phyloP scores from a whole-genome alignment of 2,329 filamentous ascomycete genomes.

The Rachicladosporium sp. region DNA sequence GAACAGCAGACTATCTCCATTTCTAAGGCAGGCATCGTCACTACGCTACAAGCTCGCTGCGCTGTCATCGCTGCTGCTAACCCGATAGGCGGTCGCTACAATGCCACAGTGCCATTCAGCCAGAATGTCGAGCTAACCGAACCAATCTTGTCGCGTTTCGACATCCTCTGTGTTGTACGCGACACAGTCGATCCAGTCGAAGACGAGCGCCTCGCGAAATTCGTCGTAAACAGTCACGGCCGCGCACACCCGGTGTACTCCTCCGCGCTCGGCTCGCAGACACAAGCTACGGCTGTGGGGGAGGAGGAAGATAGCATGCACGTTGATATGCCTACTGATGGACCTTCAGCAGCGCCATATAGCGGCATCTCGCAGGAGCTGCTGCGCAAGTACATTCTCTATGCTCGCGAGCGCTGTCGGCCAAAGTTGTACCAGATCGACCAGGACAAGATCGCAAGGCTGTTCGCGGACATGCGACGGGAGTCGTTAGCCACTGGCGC shows the following conservation, averaged over 20 bases:
- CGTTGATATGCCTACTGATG: conserved; percentile 33
- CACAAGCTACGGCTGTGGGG: conserved; percentile 28
- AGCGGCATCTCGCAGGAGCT: conserved; percentile 83
- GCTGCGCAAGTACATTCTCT: conserved; percentile 91
- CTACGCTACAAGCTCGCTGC: conserved; percentile 87
- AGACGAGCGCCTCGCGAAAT: conserved; percentile 84
- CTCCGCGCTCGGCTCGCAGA: conserved; percentile 21
- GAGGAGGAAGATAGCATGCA: conserved; percentile 46
- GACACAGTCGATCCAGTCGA: conserved; percentile 88
- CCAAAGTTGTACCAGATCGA: conserved; percentile 97
- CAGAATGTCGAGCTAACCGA: conserved; percentile 95
- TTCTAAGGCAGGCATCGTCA: conserved; percentile 96
- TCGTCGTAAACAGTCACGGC: conserved; percentile 89
- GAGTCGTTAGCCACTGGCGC: conserved; percentile 89
- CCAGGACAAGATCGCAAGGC: conserved; percentile 84
- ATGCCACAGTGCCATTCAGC: conserved; percentile 88
- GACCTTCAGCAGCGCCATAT: conserved; percentile 30
- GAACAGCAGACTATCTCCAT: conserved; percentile 99
- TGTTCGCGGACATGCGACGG: conserved; percentile 92
- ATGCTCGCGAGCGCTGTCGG: conserved; percentile 74
- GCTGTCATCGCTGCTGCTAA: conserved; percentile 95
- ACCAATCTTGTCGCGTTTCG: conserved; percentile 94
- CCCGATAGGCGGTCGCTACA: conserved; percentile 91
- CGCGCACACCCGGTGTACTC: conserved; percentile 61
- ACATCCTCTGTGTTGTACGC: conserved; percentile 89